Base-by-base conservation (phyloP, 805 yeast species). In the Candida corydali region DNA sequence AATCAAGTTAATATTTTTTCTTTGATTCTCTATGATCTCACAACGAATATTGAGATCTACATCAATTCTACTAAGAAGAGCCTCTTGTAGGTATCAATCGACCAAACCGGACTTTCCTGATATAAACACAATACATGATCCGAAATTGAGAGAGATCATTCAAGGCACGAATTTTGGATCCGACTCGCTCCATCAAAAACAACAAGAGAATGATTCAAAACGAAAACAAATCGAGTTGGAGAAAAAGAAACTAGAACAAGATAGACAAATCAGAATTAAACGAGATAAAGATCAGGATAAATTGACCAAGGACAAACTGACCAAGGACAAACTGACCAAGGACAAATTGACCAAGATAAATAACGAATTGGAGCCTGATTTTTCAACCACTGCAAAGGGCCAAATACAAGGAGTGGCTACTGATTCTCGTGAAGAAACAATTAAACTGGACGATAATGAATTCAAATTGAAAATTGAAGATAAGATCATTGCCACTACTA, bases 91-190 rank as follows among this genome's bases (percentile, higher is more conserved):
- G 17, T 34, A 28, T 27, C 37, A 37, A 18, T 40, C 44, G 2
- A 32, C 19, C 8, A 29, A 33, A 16, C 34, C 32, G 5, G 23
- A 26, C 5, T 24, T 23, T 19, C 27, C 39, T 5, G 40, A 37
- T 27, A 26, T 37, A n/a, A 15, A 29, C n/a, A 32, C 27, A 17
- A 37, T 32, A 10, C 46, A 54, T 30, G 69, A 63, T 26, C 50
- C 45, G 15, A 59, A 57, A 33, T 46, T 63, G 11, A 49, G 50
- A 26, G 52, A 57, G 32, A 63, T 63, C 24, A 60, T 63, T 8
- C 64, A 57, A 37, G 47, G 61, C n/a, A 51, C 65, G n/a, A 63
- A 57, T 40, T 50, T 62, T 39, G 61, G 62, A 20, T 30, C 38
- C 26, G 40, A 41, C 23, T 36, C 44, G n/a, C 18, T 36, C 11